A percentile compares a stretch with the other conserved stretches of the same genome.
phyloP scores from a whole-genome alignment of 2,329 filamentous ascomycete genomes.

The Cytospora chrysosperma region DNA sequence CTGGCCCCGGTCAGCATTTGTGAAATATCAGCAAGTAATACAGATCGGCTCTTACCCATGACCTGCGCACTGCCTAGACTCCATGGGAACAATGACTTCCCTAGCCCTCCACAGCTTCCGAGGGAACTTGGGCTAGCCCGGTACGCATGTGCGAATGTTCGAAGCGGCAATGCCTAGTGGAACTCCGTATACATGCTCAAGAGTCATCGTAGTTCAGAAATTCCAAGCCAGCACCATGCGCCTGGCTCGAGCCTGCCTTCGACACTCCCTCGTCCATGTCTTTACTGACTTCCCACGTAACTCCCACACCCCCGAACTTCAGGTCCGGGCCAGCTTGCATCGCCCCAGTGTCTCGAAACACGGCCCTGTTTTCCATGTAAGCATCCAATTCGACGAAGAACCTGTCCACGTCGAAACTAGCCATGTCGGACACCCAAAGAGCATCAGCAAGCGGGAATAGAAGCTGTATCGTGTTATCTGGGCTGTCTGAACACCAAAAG shows the following conservation, averaged over 20 bases:
- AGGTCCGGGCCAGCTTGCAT: background rate
- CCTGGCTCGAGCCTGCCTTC: background rate
- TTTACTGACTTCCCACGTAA: background rate
- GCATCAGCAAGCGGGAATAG: background rate
- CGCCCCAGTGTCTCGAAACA: background rate
- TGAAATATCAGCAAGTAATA: background rate
- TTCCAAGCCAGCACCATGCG: background rate
- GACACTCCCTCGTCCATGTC: background rate
- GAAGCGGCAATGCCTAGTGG: no score
- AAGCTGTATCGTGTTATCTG: slow-evolving; percentile 1
- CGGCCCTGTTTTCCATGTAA: background rate
- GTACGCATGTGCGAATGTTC: no score
- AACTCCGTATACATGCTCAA: no score
- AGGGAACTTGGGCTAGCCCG: no score
- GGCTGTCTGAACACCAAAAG: background rate
- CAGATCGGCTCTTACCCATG: background rate
- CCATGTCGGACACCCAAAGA: slow-evolving; percentile 5
- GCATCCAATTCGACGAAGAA: slow-evolving; percentile 4
- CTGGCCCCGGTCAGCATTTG: background rate
- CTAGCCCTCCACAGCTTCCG: background rate
- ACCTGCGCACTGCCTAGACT: background rate
- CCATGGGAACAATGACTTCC: background rate
- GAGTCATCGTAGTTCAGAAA: no score
- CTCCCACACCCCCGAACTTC: background rate
- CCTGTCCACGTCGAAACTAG: slow-evolving; percentile 1